These are phyloP conservation scores for Fusarium secorum DNA, from an alignment of 2,329 filamentous ascomycete species.

Conservation along the genomic window DNA sequence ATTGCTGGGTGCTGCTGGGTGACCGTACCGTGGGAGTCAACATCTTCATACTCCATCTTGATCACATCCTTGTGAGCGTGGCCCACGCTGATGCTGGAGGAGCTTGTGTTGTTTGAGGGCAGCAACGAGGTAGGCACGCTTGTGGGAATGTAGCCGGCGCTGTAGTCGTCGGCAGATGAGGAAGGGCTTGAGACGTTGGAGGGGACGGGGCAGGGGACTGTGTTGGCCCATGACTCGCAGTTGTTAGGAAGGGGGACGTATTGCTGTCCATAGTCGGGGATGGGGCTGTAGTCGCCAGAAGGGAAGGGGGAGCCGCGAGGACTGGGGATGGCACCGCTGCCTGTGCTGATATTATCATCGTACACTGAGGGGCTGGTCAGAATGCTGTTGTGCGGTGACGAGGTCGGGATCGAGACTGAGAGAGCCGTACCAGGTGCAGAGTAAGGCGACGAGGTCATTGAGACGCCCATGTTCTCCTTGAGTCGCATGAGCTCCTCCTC, in stretches of 20 bases:
- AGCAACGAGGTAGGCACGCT: slow-evolving; percentile 58
- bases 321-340: slow-evolving; percentile 52
- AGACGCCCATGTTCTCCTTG: slow-evolving; percentile 55
- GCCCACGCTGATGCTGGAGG: slow-evolving; percentile 43
- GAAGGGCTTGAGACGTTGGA: slow-evolving; percentile 62
- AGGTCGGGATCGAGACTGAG: slow-evolving; percentile 1
- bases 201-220: slow-evolving; percentile 54
- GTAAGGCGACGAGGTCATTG: slow-evolving; percentile 52
- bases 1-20: neutral
- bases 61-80: slow-evolving; percentile 50
- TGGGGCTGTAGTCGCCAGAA: slow-evolving; percentile 53
- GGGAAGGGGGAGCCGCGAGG: slow-evolving; percentile 57
- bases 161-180: slow-evolving; percentile 60
- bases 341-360: slow-evolving; percentile 52
- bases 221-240: slow-evolving; percentile 56
- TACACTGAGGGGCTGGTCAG: slow-evolving; percentile 46
- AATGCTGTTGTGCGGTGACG: slow-evolving; percentile 2
- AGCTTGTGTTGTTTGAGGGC: slow-evolving; percentile 42
- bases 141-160: slow-evolving; percentile 56
- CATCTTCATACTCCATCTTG: slow-evolving; percentile 53
- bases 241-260: slow-evolving; percentile 52
- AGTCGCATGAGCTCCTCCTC: slow-evolving; percentile 61
- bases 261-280: slow-evolving; percentile 53
- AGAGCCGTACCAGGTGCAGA: slow-evolving; percentile 49
- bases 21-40: slow-evolving; percentile 44